Base-by-base conservation (phyloP, 2,329 filamentous ascomycete genomes). In the Cladophialophora psammophila region DNA sequence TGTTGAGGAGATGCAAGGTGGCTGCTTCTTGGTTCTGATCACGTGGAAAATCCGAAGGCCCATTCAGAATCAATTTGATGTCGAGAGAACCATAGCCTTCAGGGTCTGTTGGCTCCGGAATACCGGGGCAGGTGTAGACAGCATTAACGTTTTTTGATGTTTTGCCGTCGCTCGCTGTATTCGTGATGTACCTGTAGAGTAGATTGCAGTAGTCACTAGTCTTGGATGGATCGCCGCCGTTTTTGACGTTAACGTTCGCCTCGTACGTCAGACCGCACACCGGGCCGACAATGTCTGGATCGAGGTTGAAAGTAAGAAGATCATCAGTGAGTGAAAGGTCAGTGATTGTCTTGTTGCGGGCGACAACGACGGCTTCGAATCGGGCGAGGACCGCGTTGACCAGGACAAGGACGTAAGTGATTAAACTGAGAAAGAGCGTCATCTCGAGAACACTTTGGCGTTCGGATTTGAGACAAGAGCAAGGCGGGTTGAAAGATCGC, bases 111-210 rank as follows among this genome's bases (percentile, higher is more conserved):
- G 52, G 52, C 26, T 54, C 52, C 5, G 26, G 31, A 32, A 15
- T 18, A 9, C 52, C 52, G 32, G 52, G 31, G 13, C 52, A 54
- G 7, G 34, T 32, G 52, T 54, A 54, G 52, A 54, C 52, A 12
- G 34, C 13, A 40, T 59, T 60, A 10, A 65, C 63, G 42, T 60
- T 36, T n/a, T 48, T 55, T n/a, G 60, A 63, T 40, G 31, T 26
- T 36, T 63, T 20, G 15, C 42, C 42, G 26, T 50, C 34, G 15
- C n/a, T 18, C 20, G 57, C 26, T 15, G 55, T 57, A 18, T 50
- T 36, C 36, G 40, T 50, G 57, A 60, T 50, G 40, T 60, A 60
- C 5, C 32, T 15, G 57, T 48, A 60, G 18, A 60, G 12, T 15
- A 50, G 26, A 34, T 60, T 50, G 42, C 57, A 60, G 5, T 34